Percentiles rank a stretch among this genome's conserved stretches.
Evolutionary conservation across 176 grass and related monocot species (phyloP).

Genomic region (Pontederia paniculata): DNA sequence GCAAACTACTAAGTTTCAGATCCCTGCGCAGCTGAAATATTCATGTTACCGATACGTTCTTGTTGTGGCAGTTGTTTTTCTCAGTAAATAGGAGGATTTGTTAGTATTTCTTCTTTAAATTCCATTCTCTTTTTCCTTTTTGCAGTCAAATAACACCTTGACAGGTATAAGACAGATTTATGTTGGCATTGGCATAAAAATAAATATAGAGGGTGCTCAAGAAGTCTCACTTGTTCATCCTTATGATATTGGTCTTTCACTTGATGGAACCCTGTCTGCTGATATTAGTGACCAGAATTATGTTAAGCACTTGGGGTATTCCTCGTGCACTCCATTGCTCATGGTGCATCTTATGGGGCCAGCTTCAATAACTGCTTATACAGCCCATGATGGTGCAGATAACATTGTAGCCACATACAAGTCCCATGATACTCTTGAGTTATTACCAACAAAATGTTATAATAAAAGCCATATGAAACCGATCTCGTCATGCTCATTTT

Average conservation of each 20-base stretch:
- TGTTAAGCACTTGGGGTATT: constrained; percentile 38
- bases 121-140: constrained; percentile 14
- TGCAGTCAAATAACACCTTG: constrained; percentile 54
- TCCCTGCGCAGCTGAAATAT: too few relatives aligned
- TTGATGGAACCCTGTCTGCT: constrained; percentile 57
- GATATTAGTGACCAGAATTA: constrained; percentile 20
- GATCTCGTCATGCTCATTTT: constrained; percentile 57
- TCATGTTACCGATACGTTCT: neutral
- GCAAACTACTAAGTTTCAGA: too few relatives aligned
- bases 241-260: constrained; percentile 68
- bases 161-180: constrained; percentile 53
- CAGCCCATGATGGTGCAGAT: constrained; percentile 20
- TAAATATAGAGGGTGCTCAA: constrained; percentile 63
- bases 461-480: constrained; percentile 17
- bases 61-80: neutral
- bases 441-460: constrained; percentile 46
- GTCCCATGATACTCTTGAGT: constrained; percentile 41
- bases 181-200: constrained; percentile 41
- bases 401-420: constrained; percentile 27
- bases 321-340: constrained; percentile 52
- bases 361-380: constrained; percentile 32
- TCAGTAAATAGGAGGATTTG: neutral
- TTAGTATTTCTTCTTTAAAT: constrained; percentile 12
- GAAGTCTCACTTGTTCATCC: constrained; percentile 51
- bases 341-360: constrained; percentile 49